These are phyloP conservation scores for Lactarius vividus DNA, from an alignment of 768 basidiomycete species.

Conservation along the genomic window DNA sequence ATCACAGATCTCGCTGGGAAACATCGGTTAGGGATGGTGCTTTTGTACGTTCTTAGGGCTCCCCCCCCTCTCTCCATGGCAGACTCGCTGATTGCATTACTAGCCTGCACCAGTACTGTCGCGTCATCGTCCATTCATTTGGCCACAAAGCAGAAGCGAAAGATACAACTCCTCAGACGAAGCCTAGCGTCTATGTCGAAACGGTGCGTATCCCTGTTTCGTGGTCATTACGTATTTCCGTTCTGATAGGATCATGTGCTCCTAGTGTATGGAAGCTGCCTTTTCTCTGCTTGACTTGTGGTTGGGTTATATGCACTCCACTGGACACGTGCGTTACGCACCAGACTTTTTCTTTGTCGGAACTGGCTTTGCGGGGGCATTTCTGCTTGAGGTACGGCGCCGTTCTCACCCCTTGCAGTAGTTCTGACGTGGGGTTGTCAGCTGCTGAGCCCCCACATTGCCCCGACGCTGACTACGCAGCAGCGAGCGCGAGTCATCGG, in stretches of 20 bases:
- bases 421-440: neutral
- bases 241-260: neutral
- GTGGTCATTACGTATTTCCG: neutral
- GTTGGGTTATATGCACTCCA: constrained; percentile 18
- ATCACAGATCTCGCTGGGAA: constrained; percentile 16
- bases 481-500: constrained; percentile 16
- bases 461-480: constrained; percentile 6
- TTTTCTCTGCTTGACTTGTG: constrained; percentile 22
- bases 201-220: constrained; percentile 10
- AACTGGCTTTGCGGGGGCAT: constrained; percentile 26
- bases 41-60: constrained; percentile 17
- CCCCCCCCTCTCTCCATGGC: neutral
- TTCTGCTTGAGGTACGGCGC: constrained; percentile 24
- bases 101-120: constrained; percentile 26
- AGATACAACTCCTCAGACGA: constrained; percentile 1
- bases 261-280: constrained; percentile 24
- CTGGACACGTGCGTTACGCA: constrained; percentile 17
- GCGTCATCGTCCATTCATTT: constrained; percentile 25
- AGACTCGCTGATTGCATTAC: neutral
- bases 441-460: constrained; percentile 24
- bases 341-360: constrained; percentile 29
- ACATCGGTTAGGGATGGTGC: constrained; percentile 23
- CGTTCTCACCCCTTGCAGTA: neutral
- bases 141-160: constrained; percentile 21
- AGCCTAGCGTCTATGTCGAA: constrained; percentile 15